Base-by-base conservation (phyloP, 2,329 filamentous ascomycete species). In the Allantophomopsis lycopodina region DNA sequence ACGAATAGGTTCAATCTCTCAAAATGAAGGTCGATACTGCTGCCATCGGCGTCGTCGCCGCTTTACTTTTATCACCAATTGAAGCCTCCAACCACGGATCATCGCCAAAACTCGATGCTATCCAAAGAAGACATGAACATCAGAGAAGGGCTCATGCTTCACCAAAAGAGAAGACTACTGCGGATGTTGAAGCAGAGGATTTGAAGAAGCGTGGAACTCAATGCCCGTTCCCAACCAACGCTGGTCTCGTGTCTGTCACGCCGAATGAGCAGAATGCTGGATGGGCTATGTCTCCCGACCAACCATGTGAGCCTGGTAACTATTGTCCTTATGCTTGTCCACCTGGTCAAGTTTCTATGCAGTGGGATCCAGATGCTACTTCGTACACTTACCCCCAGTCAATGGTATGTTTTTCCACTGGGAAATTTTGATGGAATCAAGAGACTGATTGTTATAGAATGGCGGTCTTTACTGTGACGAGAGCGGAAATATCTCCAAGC, bases 321-420 rank as follows among this genome's bases (percentile, higher is more conserved):
- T 87, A 80, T 59, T 88, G 83, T 54, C 83, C 83, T 2, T 79
- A 83, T 55, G 83, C 83, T 39, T 88, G 83, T 56, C 79, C 78
- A 43, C 58, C 82, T 0, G 83, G 83, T 43, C 73, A 84, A 63
- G 73, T 88, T 20, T 83, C 82, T 67, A 73, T 76, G 45, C 83
- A 89, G 58, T 88, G 83, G 83, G 75, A 86, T 52, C 76, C 79
- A 0, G 59, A 67, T 42, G 82, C 82, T 4, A 76, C 66, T 5
- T 61, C 64, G 3, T 88, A 86, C 54, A 62, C 58, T 30, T 84
- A 79, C 56, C 79, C 81, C 2, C 58, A 69, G 45, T 87, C 81
- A 3, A 86, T 83, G 76, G 79, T 83, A 61, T 52, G 74, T 63
- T 40, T 30, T 23, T n/a, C n/a, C 14, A 36, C 15, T 34, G 14